phyloP scores from a whole-genome alignment of 257 asterid genomes.

The Gentiana macrophylla region DNA sequence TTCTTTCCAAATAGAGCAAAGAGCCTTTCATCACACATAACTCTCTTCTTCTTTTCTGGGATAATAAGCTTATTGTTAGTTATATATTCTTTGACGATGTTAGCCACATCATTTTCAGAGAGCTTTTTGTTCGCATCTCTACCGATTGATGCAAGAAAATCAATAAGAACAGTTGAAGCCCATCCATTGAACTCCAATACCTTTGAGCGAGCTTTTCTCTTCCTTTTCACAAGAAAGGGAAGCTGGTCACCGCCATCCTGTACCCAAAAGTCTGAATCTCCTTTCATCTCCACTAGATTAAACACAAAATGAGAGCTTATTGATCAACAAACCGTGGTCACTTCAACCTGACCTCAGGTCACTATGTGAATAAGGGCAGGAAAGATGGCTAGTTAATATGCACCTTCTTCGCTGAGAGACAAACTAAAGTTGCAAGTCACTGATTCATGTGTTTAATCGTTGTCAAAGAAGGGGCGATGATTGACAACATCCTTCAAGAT shows the following conservation, averaged over 20 bases:
- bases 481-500: background rate
- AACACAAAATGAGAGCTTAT: background rate
- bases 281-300: conserved; percentile 33
- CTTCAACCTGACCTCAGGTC: conserved; percentile 1
- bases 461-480: too few species aligned
- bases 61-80: conserved; percentile 39
- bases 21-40: conserved; percentile 62
- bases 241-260: conserved; percentile 34
- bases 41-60: conserved; percentile 60
- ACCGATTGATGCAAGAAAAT: conserved; percentile 71
- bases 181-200: conserved; percentile 56
- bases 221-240: conserved; percentile 38
- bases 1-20: conserved; percentile 54
- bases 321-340: conserved; percentile 7
- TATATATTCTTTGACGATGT: conserved; percentile 41
- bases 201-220: conserved; percentile 39
- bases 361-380: too few species aligned
- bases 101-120: conserved; percentile 51
- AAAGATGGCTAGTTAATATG: too few species aligned
- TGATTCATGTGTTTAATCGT: too few species aligned
- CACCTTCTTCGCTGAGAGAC: background rate
- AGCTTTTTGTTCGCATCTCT: conserved; percentile 41
- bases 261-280: conserved; percentile 41
- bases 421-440: background rate
- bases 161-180: conserved; percentile 74